Conservation (phyloP, 805 yeast species). For the Candida nitratophila region DNA sequence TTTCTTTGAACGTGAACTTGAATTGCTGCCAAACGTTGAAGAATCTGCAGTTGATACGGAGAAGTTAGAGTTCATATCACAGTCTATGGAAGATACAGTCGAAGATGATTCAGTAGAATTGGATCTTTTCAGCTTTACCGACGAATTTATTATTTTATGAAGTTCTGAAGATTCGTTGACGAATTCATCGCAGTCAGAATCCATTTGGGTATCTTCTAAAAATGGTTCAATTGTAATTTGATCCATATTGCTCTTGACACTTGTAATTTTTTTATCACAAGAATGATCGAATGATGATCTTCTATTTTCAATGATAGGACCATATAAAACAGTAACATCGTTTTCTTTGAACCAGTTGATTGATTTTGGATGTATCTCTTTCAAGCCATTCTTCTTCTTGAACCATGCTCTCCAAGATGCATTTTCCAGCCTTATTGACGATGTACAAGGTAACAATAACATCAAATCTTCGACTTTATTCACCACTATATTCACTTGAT, state of each 20-base stretch:
- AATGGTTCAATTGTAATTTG: too few relatives aligned
- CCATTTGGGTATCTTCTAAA: neutral
- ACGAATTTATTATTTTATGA: neutral
- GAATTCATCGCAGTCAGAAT: neutral
- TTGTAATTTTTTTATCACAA: too few relatives aligned
- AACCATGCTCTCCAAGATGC: conserved; percentile 97
- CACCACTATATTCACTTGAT: conserved; percentile 3
- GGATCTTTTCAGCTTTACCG: neutral
- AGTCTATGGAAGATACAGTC: neutral
- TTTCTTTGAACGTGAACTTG: neutral
- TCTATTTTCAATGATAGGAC: conserved; percentile 31
- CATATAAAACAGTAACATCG: conserved; percentile 49
- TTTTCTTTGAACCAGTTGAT: conserved; percentile 50
- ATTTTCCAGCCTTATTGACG: conserved; percentile 52
- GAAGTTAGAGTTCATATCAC: neutral
- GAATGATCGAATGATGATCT: neutral
- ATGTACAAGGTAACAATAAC: conserved; percentile 27
- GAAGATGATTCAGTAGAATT: neutral
- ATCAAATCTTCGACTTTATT: conserved; percentile 26
- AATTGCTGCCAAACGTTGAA: neutral
- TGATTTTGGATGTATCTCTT: conserved; percentile 34
- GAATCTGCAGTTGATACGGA: neutral
- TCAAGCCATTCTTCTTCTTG: conserved; percentile 56
- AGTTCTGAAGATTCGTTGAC: neutral
- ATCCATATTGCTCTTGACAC: too few relatives aligned